These are phyloP conservation scores for Calycina marina DNA, from an alignment of 2,329 filamentous ascomycete species.

Conservation along the genomic window DNA sequence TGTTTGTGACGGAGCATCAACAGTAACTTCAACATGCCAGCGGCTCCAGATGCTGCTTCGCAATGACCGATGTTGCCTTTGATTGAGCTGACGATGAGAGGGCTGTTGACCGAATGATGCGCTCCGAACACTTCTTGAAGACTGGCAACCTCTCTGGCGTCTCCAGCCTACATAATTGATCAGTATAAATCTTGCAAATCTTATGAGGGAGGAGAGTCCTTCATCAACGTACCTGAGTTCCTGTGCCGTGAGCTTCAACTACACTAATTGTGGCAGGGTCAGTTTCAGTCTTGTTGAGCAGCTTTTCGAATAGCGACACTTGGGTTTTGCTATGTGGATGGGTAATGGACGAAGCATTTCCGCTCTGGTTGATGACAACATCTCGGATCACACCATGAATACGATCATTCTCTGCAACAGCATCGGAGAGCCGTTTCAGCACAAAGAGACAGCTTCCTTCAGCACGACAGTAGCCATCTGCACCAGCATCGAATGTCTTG, in stretches of 20 bases:
- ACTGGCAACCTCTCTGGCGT: too few species aligned
- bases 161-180: too few species aligned
- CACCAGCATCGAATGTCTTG: neutral
- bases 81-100: constrained; percentile 5
- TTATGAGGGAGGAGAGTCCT: too few species aligned
- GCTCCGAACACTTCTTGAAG: too few species aligned
- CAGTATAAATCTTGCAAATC: too few species aligned
- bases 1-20: neutral
- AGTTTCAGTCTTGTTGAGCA: too few species aligned
- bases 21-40: neutral
- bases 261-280: too few species aligned
- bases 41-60: neutral
- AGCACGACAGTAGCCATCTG: neutral
- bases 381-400: neutral
- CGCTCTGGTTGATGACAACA: neutral
- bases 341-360: neutral
- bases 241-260: constrained; percentile 11
- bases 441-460: neutral
- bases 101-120: constrained; percentile 10
- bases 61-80: constrained; percentile 18
- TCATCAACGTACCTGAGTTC: constrained; percentile 9
- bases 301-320: too few species aligned
- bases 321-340: neutral
- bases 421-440: neutral
- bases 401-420: neutral